Evolutionary conservation across 108 stramenopile species (phyloP).

Genomic region (Mayamaea pseudoterrestris): DNA sequence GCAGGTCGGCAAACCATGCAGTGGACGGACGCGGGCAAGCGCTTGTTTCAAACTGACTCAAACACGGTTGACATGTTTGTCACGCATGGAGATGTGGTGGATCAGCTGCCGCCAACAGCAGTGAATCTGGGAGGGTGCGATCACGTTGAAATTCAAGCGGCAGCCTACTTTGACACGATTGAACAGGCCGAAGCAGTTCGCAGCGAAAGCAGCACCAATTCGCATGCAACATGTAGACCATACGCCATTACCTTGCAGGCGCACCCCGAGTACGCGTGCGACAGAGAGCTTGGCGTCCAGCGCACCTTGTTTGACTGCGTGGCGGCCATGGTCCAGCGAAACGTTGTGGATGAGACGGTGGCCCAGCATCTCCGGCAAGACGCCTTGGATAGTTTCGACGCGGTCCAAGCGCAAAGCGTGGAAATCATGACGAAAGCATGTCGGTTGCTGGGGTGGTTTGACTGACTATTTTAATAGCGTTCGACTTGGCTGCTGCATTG

Average conservation of each 20-base stretch:
- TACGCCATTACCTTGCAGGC: slow-evolving; percentile 70
- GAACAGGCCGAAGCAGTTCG: too few relatives aligned
- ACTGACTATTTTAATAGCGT: too few relatives aligned
- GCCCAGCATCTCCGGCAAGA: slow-evolving; percentile 17
- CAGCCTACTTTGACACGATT: slow-evolving; percentile 40
- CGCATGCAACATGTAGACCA: slow-evolving; percentile 11
- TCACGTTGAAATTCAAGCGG: slow-evolving; percentile 48
- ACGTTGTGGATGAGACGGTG: slow-evolving; percentile 12
- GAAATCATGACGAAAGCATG: slow-evolving; percentile 28
- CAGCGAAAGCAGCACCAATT: neutral
- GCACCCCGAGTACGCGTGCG: slow-evolving; percentile 56
- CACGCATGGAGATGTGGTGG: slow-evolving; percentile 77
- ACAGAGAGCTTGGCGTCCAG: slow-evolving; percentile 18
- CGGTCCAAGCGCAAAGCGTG: slow-evolving; percentile 30
- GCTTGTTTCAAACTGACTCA: slow-evolving; percentile 3
- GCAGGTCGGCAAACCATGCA: slow-evolving; percentile 25
- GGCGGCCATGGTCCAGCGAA: slow-evolving; percentile 22
- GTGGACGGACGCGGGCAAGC: neutral
- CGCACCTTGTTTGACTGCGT: slow-evolving; percentile 24
- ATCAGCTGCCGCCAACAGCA: slow-evolving; percentile 41
- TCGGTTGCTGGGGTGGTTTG: slow-evolving; percentile 49
- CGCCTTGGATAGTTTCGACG: slow-evolving; percentile 16
- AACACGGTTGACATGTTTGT: slow-evolving; percentile 29
- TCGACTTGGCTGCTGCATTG: too few relatives aligned
- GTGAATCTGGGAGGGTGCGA: slow-evolving; percentile 41